A percentile compares a stretch with the other conserved stretches of the same genome.
phyloP scores from a whole-genome alignment of 306 rosid species.

The Inga laurina region DNA sequence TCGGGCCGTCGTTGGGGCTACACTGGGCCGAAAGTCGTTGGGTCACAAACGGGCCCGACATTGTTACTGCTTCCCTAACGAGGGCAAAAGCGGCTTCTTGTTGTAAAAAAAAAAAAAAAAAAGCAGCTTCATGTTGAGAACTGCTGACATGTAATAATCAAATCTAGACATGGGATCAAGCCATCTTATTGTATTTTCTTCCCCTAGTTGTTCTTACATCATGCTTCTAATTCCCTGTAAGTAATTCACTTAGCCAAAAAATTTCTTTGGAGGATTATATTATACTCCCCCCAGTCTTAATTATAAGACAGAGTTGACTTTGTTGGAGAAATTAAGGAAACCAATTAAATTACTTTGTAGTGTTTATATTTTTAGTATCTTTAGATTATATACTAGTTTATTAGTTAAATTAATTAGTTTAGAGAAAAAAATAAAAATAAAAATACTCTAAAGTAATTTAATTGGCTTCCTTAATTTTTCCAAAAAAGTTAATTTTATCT shows the following conservation, averaged over 20 bases:
- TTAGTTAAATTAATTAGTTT: no score
- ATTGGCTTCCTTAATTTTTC: no score
- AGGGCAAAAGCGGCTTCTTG: slow-evolving; percentile 18
- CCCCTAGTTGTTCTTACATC: neutral
- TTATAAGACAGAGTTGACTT: no score
- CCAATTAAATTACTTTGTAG: no score
- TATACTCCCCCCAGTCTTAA: no score
- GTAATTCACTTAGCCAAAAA: neutral
- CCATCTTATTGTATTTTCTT: neutral
- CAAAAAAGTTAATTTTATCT: no score
- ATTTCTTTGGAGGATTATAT: neutral
- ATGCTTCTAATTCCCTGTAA: neutral
- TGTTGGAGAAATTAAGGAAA: no score
- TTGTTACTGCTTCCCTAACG: slow-evolving; percentile 24
- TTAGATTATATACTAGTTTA: no score
- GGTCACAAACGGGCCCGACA: slow-evolving; percentile 64
- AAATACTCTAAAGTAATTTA: no score
- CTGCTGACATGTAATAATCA: slow-evolving; percentile 1
- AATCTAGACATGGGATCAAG: neutral
- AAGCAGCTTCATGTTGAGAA: neutral
- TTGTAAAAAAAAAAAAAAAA: neutral
- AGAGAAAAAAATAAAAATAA: no score
- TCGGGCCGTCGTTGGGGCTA: slow-evolving; percentile 50
- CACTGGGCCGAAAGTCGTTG: slow-evolving; percentile 33
- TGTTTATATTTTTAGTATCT: no score